Percentiles rank a stretch among this genome's conserved stretches.
These are phyloP conservation scores for Eutrema yunnanense DNA, from an alignment of 345 rosid genomes.

Conservation along the genomic window DNA sequence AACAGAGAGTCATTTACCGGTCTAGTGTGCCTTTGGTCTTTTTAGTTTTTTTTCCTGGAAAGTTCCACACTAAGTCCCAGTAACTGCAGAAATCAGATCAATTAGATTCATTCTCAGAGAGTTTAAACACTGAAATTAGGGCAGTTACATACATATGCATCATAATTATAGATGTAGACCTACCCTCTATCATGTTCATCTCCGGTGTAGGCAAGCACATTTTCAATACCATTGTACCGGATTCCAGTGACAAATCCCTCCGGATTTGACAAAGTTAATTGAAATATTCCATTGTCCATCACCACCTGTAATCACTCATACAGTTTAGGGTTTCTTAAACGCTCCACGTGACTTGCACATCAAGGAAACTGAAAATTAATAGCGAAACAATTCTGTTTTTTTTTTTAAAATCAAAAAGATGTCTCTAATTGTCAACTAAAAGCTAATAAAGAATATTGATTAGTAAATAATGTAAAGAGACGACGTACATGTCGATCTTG, in stretches of 20 bases:
- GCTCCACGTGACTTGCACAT: not conserved
- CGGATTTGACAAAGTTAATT: slow-evolving; percentile 67
- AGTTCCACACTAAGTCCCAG: slow-evolving; percentile 36
- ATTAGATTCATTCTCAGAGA: not conserved
- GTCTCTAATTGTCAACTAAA: not conserved
- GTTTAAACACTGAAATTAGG: not conserved
- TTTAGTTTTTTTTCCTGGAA: slow-evolving; percentile 25
- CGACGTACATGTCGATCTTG: slow-evolving; percentile 23
- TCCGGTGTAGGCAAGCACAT: slow-evolving; percentile 64
- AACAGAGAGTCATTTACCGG: not conserved
- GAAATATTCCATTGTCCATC: slow-evolving; percentile 71
- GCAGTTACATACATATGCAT: not conserved
- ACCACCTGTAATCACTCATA: slow-evolving; percentile 44
- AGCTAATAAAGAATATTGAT: not conserved
- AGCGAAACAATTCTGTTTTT: not conserved
- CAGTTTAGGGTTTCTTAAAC: slow-evolving; percentile 6
- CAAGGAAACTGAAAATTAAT: not conserved
- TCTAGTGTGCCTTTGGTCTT: slow-evolving; percentile 31
- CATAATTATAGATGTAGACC: not conserved
- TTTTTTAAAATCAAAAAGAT: not conserved
- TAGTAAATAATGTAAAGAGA: not conserved
- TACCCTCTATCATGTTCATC: slow-evolving; percentile 80
- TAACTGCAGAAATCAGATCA: slow-evolving; percentile 8
- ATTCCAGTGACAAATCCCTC: slow-evolving; percentile 71
- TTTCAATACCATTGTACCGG: slow-evolving; percentile 54